Conservation (phyloP, 306 rosid species). For the Quercus aquifolioides region DNA sequence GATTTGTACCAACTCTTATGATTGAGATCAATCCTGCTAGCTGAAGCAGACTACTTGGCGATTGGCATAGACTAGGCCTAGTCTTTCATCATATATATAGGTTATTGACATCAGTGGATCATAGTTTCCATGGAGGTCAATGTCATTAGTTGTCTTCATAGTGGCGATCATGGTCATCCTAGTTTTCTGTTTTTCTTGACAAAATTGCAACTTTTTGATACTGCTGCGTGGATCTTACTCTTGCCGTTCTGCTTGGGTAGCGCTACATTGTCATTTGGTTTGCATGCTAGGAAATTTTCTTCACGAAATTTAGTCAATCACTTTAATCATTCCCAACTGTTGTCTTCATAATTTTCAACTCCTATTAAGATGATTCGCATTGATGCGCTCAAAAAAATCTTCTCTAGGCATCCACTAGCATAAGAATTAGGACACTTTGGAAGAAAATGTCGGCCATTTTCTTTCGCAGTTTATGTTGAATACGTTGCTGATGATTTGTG, state of each 20-base stretch:
- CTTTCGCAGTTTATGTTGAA: no score
- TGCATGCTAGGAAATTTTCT: background rate
- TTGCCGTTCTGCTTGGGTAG: slow-evolving; percentile 4
- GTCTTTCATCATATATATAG: slow-evolving; percentile 14
- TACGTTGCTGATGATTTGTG: no score
- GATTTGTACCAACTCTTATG: slow-evolving; percentile 17
- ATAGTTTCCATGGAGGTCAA: slow-evolving; percentile 26
- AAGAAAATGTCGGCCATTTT: no score
- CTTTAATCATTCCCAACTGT: background rate
- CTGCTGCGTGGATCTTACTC: slow-evolving; percentile 29
- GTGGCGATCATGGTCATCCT: slow-evolving; percentile 37
- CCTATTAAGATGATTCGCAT: background rate
- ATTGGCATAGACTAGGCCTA: slow-evolving; percentile 5
- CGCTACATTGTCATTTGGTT: background rate
- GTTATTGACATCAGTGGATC: slow-evolving; percentile 14
- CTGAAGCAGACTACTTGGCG: slow-evolving; percentile 29
- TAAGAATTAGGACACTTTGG: no score
- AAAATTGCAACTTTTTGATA: slow-evolving; percentile 23
- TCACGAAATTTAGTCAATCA: slow-evolving; percentile 1
- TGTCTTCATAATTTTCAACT: background rate
- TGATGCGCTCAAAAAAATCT: background rate
- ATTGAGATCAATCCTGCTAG: slow-evolving; percentile 22
- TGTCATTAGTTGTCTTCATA: slow-evolving; percentile 28
- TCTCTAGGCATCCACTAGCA: background rate
- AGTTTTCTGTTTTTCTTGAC: slow-evolving; percentile 31